Conservation (phyloP, 1,139 yeast genomes). For the Geotrichum australiense region DNA sequence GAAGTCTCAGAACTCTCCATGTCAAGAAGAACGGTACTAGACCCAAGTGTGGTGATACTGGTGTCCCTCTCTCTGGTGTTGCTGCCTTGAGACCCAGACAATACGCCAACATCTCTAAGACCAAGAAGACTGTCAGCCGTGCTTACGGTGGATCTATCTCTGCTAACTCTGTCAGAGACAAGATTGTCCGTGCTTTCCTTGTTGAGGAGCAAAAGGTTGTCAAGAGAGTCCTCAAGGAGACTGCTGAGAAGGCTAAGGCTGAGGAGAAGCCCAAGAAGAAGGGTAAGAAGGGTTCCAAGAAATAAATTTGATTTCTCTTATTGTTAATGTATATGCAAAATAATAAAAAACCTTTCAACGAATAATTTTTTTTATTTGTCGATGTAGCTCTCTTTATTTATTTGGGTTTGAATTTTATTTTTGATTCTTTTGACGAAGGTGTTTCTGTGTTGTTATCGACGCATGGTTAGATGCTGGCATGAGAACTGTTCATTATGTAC, state of each 20-base stretch:
- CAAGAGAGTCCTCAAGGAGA: constrained; percentile 96
- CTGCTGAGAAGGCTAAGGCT: constrained; percentile 76
- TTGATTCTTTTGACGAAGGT: too few relatives aligned
- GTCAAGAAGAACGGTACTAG: constrained; percentile 90
- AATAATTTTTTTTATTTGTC: not conserved
- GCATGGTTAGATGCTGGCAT: too few relatives aligned
- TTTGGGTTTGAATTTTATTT: too few relatives aligned
- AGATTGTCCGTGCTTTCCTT: constrained; percentile 98
- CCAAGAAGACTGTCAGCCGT: constrained; percentile 97
- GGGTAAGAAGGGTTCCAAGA: constrained; percentile 33
- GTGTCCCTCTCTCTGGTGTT: constrained; percentile 77
- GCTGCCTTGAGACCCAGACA: constrained; percentile 96
- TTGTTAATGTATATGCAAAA: constrained; percentile 14
- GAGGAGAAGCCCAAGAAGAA: constrained; percentile 35
- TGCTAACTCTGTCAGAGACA: constrained; percentile 97
- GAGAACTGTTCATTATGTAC: too few relatives aligned
- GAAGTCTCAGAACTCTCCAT: constrained; percentile 95
- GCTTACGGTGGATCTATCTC: constrained; percentile 99
- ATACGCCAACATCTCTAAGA: constrained; percentile 90
- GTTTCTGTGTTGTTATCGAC: too few relatives aligned
- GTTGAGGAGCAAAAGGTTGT: constrained; percentile 99
- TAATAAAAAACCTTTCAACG: constrained; percentile 1
- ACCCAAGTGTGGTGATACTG: constrained; percentile 99
- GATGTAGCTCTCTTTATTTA: too few relatives aligned
- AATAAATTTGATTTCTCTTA: constrained; percentile 19